Evolutionary conservation across 495 filamentous ascomycete genomes (phyloP).

Genomic region (Baudoinia panamericana): DNA sequence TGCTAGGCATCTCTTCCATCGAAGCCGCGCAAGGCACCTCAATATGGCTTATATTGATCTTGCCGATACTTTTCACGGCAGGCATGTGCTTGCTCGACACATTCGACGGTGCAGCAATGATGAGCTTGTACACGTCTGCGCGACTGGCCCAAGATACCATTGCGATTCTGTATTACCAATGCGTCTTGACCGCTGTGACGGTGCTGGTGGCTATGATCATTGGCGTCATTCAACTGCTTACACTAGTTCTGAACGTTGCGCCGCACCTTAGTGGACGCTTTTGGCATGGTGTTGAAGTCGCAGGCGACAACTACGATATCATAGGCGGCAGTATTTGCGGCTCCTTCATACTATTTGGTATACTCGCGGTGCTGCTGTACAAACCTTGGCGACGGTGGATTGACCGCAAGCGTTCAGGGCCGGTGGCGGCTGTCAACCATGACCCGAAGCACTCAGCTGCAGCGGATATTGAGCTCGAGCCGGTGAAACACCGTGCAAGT

Average conservation of each 20-base stretch:
- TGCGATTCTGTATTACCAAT: constrained; percentile 87
- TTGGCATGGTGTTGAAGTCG: constrained; percentile 70
- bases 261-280: constrained; percentile 60
- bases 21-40: constrained; percentile 73
- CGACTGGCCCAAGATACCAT: constrained; percentile 61
- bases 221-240: constrained; percentile 72
- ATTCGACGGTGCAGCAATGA: constrained; percentile 87
- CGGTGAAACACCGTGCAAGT: too few relatives aligned
- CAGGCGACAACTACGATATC: constrained; percentile 72
- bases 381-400: constrained; percentile 60
- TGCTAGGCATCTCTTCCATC: constrained; percentile 79
- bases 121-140: constrained; percentile 75
- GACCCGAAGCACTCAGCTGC: neutral
- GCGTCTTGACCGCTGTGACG: constrained; percentile 74
- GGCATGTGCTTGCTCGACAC: constrained; percentile 91
- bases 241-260: constrained; percentile 53
- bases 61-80: constrained; percentile 82
- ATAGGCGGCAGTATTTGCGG: constrained; percentile 73
- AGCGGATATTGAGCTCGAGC: neutral
- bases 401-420: constrained; percentile 24
- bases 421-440: neutral
- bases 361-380: constrained; percentile 57
- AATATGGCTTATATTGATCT: constrained; percentile 90
- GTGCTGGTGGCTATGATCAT: constrained; percentile 80
- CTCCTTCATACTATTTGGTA: constrained; percentile 64